A percentile compares a stretch with the other conserved stretches of the same genome.
phyloP scores from a whole-genome alignment of 306 rosid species.

The Luffa aegyptiaca region DNA sequence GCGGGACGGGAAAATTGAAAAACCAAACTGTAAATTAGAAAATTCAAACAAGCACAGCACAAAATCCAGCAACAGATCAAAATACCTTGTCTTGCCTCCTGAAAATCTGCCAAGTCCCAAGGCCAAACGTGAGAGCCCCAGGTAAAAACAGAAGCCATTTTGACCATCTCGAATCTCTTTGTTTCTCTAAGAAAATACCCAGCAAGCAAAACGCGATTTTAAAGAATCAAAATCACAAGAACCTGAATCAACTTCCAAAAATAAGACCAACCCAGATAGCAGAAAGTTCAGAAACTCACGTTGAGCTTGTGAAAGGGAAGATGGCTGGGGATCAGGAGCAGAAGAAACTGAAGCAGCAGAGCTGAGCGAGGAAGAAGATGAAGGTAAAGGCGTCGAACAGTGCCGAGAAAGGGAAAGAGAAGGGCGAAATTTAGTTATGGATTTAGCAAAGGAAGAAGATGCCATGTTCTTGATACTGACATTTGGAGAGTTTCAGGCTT shows the following conservation, averaged over 20 bases:
- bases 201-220: not conserved
- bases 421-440: constrained; percentile 31
- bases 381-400: not conserved
- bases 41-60: not conserved
- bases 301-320: constrained; percentile 35
- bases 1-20: not conserved
- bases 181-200: constrained; percentile 15
- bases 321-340: constrained; percentile 22
- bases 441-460: constrained; percentile 28
- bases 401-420: constrained; percentile 6
- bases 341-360: constrained; percentile 35
- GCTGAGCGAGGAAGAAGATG: constrained; percentile 18
- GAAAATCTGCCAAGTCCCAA: constrained; percentile 90
- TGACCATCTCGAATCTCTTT: constrained; percentile 46
- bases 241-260: constrained; percentile 3
- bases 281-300: constrained; percentile 22
- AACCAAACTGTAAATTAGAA: not conserved
- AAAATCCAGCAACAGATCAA: not conserved
- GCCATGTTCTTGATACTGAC: constrained; percentile 26
- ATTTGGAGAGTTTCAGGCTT: constrained; percentile 3
- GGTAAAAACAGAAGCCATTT: constrained; percentile 76
- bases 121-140: constrained; percentile 87
- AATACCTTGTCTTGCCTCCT: constrained; percentile 83
- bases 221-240: not conserved
- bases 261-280: constrained; percentile 8